Conservation (phyloP, 768 basidiomycete genomes). For the Symmetrospora coprosmae region DNA sequence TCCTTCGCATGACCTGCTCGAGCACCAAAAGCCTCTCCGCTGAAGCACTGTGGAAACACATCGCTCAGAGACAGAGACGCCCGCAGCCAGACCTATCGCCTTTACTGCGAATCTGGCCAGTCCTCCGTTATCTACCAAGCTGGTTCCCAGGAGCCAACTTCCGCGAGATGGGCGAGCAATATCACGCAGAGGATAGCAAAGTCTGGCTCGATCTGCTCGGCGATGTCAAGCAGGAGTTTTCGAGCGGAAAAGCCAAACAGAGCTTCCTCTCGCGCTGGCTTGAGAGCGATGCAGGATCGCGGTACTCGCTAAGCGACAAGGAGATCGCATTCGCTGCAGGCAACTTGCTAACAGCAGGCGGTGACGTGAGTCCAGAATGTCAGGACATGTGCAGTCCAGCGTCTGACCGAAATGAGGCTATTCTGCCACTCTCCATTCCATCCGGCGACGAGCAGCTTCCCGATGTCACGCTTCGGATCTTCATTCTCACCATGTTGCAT, state of each 20-base stretch:
- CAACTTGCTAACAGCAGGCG: constrained; percentile 20
- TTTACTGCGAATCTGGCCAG: constrained; percentile 6
- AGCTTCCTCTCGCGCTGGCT: constrained; percentile 15
- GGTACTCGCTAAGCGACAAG: not conserved
- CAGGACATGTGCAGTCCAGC: too few species aligned
- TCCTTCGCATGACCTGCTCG: constrained; percentile 6
- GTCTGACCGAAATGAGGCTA: too few species aligned
- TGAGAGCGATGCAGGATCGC: constrained; percentile 6
- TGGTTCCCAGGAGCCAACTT: constrained; percentile 20
- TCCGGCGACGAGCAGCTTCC: not conserved
- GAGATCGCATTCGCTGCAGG: constrained; percentile 19
- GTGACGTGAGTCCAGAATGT: constrained; percentile 17
- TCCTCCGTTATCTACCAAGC: constrained; percentile 7
- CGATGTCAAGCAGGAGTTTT: constrained; percentile 7
- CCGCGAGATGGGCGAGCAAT: not conserved
- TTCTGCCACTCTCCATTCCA: not conserved
- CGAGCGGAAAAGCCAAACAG: constrained; percentile 1
- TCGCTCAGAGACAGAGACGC: not conserved
- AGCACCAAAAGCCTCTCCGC: not conserved
- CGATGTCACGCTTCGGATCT: constrained; percentile 10
- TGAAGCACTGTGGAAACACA: constrained; percentile 12
- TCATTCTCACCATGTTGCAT: constrained; percentile 4
- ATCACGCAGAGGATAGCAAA: constrained; percentile 10
- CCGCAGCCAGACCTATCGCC: constrained; percentile 7
- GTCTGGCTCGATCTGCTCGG: constrained; percentile 10